Conservation (phyloP, 805 yeast species). For the Teunomyces stri region DNA sequence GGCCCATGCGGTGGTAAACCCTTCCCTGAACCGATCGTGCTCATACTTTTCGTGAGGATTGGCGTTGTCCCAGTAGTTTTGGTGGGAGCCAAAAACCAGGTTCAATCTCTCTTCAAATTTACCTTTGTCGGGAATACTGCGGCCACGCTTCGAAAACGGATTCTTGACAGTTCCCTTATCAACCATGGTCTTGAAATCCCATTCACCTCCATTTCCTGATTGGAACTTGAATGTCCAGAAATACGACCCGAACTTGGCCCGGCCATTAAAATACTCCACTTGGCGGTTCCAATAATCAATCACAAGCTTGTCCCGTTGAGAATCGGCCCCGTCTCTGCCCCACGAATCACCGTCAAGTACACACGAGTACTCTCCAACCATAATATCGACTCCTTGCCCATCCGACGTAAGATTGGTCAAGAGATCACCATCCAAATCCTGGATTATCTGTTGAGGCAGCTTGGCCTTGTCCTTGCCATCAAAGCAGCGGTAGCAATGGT, state of each 20-base stretch:
- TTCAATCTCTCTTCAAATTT: slow-evolving; percentile 41
- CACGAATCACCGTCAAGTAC: slow-evolving; percentile 78
- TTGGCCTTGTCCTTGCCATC: slow-evolving; percentile 69
- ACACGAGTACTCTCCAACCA: slow-evolving; percentile 90
- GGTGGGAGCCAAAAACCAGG: slow-evolving; percentile 46
- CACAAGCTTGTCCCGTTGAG: slow-evolving; percentile 53
- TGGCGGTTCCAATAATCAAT: slow-evolving; percentile 61
- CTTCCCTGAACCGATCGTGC: slow-evolving; percentile 79
- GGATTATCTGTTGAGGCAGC: slow-evolving; percentile 59
- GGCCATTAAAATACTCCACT: slow-evolving; percentile 41
- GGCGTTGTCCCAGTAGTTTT: slow-evolving; percentile 63
- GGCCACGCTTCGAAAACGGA: slow-evolving; percentile 20
- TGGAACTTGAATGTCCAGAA: slow-evolving; percentile 92
- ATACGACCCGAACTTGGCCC: slow-evolving; percentile 69
- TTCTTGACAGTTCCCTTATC: slow-evolving; percentile 50
- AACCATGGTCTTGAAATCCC: slow-evolving; percentile 85
- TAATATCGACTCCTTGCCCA: slow-evolving; percentile 56
- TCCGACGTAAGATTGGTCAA: slow-evolving; percentile 47
- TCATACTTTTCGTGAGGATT: slow-evolving; percentile 64
- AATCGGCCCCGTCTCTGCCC: slow-evolving; percentile 47
- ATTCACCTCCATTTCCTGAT: slow-evolving; percentile 91
- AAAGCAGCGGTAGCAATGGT: slow-evolving; percentile 85
- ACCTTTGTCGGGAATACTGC: slow-evolving; percentile 37
- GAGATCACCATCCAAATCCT: slow-evolving; percentile 51
- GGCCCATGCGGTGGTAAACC: slow-evolving; percentile 70